A percentile compares a stretch with the other conserved stretches of the same genome.
Conservation (phyloP, 2,329 filamentous ascomycete species). For the Myotisia sp. region DNA sequence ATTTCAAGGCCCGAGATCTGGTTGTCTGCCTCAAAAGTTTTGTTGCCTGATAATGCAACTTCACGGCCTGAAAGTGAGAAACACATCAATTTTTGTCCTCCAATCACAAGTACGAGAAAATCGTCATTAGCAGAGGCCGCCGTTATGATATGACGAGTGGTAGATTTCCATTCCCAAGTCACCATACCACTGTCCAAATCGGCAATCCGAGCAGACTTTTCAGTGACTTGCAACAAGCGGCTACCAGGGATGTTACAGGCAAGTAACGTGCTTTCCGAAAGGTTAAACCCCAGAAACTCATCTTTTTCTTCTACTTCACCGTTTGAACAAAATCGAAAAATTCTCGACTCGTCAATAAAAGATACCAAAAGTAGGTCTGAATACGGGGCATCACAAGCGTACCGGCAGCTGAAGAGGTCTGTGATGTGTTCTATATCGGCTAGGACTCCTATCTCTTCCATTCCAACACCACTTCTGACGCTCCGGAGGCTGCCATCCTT, state of each 20-base stretch:
- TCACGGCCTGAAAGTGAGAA: conserved; percentile 46
- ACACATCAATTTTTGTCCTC: conserved; percentile 58
- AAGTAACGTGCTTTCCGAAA: conserved; percentile 59
- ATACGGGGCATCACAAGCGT: conserved; percentile 28
- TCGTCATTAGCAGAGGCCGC: conserved; percentile 60
- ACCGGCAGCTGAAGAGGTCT: conserved; percentile 56
- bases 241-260: conserved; percentile 50
- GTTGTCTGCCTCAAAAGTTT: conserved; percentile 49
- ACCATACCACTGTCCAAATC: conserved; percentile 36
- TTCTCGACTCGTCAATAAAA: conserved; percentile 67
- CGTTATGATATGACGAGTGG: conserved; percentile 46
- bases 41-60: conserved; percentile 44
- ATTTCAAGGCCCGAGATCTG: conserved; percentile 79
- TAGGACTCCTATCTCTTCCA: conserved; percentile 73
- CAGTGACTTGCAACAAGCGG: conserved; percentile 63
- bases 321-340: conserved; percentile 59
- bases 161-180: conserved; percentile 33
- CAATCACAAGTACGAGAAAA: conserved; percentile 58
- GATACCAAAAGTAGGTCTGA: conserved; percentile 63
- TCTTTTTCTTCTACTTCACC: conserved; percentile 79
- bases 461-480: conserved; percentile 81
- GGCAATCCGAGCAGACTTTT: conserved; percentile 46
- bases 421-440: conserved; percentile 63
- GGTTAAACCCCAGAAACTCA: conserved; percentile 53
- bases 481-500: conserved; percentile 78